Conservation (phyloP, 768 basidiomycete genomes). For the Mycena chlorophos region DNA sequence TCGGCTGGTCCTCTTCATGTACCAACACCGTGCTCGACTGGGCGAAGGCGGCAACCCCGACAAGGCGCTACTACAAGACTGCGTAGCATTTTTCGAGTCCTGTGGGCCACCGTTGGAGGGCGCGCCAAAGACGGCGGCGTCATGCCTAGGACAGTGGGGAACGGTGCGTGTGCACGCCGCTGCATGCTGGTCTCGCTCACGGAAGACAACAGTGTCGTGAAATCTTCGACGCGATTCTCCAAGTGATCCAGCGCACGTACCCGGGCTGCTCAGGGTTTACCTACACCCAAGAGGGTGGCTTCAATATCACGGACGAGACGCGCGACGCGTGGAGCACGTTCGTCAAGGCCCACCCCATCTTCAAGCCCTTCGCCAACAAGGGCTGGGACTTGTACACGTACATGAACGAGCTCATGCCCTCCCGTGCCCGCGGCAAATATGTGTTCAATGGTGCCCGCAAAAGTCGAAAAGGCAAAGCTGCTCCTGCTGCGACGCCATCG, state of each 20-base stretch:
- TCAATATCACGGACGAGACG: conserved; percentile 11
- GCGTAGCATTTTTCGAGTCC: not conserved
- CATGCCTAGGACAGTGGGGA: not conserved
- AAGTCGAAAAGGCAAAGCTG: not conserved
- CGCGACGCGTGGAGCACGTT: conserved; percentile 9
- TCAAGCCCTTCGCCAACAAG: conserved; percentile 7
- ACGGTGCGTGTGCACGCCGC: not conserved
- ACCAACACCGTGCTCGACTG: not conserved
- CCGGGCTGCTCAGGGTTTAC: conserved; percentile 10
- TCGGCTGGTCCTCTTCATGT: not conserved
- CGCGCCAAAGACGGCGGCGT: not conserved
- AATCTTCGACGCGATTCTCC: conserved; percentile 3
- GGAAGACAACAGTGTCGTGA: not conserved
- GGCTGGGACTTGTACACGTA: conserved; percentile 6
- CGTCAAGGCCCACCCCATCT: conserved; percentile 5
- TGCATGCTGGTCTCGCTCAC: not conserved
- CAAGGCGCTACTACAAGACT: not conserved
- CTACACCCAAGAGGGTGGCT: conserved; percentile 7
- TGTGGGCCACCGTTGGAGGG: not conserved
- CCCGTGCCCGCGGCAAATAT: conserved; percentile 2
- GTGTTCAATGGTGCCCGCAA: conserved; percentile 1
- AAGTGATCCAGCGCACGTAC: conserved; percentile 3
- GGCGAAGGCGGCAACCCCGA: not conserved
- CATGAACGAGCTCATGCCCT: conserved; percentile 2
- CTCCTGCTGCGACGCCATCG: not conserved